A percentile compares a stretch with the other conserved stretches of the same genome.
Conservation (phyloP, 495 filamentous ascomycete genomes). For the Stereocaulon alpinum region DNA sequence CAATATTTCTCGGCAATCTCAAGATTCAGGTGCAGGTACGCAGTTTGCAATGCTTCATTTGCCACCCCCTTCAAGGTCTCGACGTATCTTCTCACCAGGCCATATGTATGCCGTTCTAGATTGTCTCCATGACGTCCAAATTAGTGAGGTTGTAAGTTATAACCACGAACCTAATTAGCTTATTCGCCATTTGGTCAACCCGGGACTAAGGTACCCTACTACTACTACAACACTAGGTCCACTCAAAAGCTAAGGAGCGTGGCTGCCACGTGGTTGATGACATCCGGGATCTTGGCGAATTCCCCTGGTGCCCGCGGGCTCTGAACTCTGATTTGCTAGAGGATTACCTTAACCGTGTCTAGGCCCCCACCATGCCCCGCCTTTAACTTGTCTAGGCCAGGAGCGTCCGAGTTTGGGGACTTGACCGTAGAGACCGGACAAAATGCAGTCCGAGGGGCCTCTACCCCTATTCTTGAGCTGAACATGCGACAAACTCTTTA, state of each 20-base stretch:
- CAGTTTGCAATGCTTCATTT: not conserved
- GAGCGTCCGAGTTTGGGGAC: too few relatives aligned
- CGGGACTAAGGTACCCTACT: not conserved
- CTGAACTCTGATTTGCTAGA: not conserved
- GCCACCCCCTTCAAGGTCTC: not conserved
- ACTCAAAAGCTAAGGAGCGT: not conserved
- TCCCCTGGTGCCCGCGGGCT: not conserved
- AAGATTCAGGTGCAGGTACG: not conserved
- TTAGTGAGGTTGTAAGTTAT: not conserved
- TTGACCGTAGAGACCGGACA: not conserved
- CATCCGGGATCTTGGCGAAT: not conserved
- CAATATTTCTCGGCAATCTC: not conserved
- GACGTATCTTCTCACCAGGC: not conserved
- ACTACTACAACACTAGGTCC: too few relatives aligned
- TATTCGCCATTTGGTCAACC: not conserved
- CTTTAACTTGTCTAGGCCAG: not conserved
- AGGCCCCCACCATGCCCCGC: not conserved
- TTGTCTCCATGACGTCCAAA: not conserved
- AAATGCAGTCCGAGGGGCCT: not conserved
- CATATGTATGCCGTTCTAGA: not conserved
- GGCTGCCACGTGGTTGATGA: not conserved
- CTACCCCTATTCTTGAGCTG: not conserved
- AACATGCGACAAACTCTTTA: not conserved
- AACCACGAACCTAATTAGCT: not conserved
- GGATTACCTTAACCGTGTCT: not conserved